Base-by-base conservation (phyloP, 768 basidiomycete genomes). In the Xanthoconium stramineum region DNA sequence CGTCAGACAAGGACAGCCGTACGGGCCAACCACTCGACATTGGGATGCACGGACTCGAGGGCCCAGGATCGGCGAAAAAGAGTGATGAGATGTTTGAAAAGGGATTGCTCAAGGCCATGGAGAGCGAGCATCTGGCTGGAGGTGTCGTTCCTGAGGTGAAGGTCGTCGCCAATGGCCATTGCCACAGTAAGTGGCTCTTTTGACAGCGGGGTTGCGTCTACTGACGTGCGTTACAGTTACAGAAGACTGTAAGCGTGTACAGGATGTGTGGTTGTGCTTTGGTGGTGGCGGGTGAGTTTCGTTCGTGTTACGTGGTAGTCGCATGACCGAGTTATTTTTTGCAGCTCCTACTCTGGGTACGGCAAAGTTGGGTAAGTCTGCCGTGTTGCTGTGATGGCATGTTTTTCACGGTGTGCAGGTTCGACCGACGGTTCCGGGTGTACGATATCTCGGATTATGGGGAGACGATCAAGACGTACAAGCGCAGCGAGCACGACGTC, bases 201-300 rank as follows among this genome's bases (percentile, higher is more conserved):
- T 35, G 24, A 17, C 8, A 24, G 7, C 0, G 4, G 19, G 11
- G 19, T 17, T 46, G 30, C 14, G 20, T 59, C 17, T 50, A 46
- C 64, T 68, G 45, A 72, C 52, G 11, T 29, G 47, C 17, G 20
- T 44, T 50, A 11, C 54, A 90, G 90, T 92, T 15, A 94, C 91
- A 15, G 93, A 97, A 66, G 88, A 94, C 61, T 97, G 95, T 63
- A 80, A 86, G 62, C 83, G 94, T 15, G 79, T 93, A 17, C 81
- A 85, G 55, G 91, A 91, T 11, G 81, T 98, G 14, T 98, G 96
- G 95, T 74, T 86, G 59, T 97, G 94, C 72, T 95, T 95, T 66
- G 88, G 88, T 9, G 91, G 91, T 39, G 91, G 90, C 69, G 87
- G 89, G 80, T 88, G 65, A 70, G 83, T 75, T 11, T 20, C 5